Percentiles rank a stretch among this genome's conserved stretches.
phyloP scores from a whole-genome alignment of 257 asterid species.

The Nicotiana attenuata region DNA sequence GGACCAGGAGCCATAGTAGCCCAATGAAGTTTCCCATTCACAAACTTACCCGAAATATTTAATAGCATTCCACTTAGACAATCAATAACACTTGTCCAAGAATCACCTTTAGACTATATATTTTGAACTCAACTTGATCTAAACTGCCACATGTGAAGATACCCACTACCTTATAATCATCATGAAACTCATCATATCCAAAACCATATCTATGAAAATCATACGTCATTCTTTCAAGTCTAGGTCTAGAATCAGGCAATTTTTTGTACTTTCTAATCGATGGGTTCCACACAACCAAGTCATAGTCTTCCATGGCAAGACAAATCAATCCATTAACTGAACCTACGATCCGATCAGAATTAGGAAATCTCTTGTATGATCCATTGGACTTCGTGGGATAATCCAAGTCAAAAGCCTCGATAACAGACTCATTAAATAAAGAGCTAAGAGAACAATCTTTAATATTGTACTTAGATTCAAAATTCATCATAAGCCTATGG shows the following conservation, averaged over 20 bases:
- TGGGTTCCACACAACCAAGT: conserved; percentile 43
- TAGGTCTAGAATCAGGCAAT: conserved; percentile 29
- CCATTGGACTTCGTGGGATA: not conserved
- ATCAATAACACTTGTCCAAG: conserved; percentile 17
- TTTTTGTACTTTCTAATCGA: conserved; percentile 26
- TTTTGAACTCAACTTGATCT: not conserved
- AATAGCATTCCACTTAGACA: not conserved
- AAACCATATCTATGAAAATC: conserved; percentile 20
- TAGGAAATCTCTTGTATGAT: no score
- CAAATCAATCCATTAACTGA: conserved; percentile 50
- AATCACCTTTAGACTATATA: conserved; percentile 20
- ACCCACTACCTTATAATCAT: conserved; percentile 40
- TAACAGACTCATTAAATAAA: not conserved
- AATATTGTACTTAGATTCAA: not conserved
- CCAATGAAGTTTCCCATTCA: conserved; percentile 28
- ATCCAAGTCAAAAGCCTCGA: not conserved
- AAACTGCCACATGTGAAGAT: conserved; percentile 14
- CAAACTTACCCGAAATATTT: conserved; percentile 8
- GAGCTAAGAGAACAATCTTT: not conserved
- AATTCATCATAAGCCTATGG: not conserved
- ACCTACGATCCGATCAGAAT: conserved; percentile 21
- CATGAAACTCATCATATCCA: conserved; percentile 36
- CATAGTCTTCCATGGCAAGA: not conserved
- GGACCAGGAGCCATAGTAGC: not conserved
- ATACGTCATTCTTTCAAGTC: no score